phyloP scores from a whole-genome alignment of 768 basidiomycete genomes.

The Termitomyces sp. region DNA sequence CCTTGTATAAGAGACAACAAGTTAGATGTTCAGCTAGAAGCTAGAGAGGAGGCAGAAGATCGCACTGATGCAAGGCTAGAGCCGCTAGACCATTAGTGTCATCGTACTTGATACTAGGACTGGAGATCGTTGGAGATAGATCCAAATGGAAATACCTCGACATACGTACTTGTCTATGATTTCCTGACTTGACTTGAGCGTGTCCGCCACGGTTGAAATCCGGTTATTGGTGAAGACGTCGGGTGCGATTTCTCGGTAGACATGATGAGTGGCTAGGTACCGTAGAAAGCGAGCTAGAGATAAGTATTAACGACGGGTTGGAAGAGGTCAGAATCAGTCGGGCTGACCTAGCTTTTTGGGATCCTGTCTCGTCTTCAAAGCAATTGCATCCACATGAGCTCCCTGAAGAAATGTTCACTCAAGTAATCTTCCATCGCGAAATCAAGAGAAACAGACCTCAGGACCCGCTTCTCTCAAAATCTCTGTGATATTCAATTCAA shows the following conservation, averaged over 20 bases:
- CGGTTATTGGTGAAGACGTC: constrained; percentile 31
- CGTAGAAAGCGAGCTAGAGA: constrained; percentile 24
- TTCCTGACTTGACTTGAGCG: neutral
- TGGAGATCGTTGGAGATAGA: neutral
- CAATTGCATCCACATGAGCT: neutral
- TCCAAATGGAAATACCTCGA: too few relatives aligned
- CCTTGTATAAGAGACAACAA: neutral
- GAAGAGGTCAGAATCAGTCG: too few relatives aligned
- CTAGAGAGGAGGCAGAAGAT: neutral
- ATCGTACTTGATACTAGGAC: constrained; percentile 7
- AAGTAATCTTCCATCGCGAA: neutral
- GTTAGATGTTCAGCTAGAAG: neutral
- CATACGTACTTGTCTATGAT: neutral
- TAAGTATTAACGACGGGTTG: too few relatives aligned
- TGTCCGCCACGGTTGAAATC: constrained; percentile 26
- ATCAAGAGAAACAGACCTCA: neutral
- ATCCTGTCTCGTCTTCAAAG: neutral
- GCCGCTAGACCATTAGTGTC: constrained; percentile 21
- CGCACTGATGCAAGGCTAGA: constrained; percentile 17
- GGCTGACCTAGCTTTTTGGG: neutral
- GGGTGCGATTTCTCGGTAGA: constrained; percentile 22
- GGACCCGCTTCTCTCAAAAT: neutral
- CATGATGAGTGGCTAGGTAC: constrained; percentile 10
- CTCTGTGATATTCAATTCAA: too few relatives aligned
- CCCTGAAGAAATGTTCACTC: constrained; percentile 2